Base-by-base conservation (phyloP, 257 asterid species). In the Thymus mandschuricus region DNA sequence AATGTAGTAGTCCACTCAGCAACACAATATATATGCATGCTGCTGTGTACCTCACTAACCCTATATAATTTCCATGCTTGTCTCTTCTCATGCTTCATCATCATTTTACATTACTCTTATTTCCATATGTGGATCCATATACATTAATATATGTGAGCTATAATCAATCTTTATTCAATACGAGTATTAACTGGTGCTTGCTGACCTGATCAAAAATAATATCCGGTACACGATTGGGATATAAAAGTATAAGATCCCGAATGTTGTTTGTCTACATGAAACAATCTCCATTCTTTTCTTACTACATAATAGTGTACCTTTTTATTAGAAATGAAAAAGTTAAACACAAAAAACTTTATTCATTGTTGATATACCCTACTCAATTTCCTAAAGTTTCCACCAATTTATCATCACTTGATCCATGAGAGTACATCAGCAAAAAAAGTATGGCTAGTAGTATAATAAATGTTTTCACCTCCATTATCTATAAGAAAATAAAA, bases 21-120 rank as follows among this genome's bases (percentile, higher is more conserved):
- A 60, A 34, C 80, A 76, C 86, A 84, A 81, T 43, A 55, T 34
- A 81, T 43, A 21, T 87, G 94, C 94, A 73, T 84, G 90, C 86
- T 84, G 90, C 68, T 86, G 92, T 89, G 92, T 86, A 87, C 85
- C 75, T 84, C 96, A 83, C 76, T 67, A 67, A 35, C 70, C 66
- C 65, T 64, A 71, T 21, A 9, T 9, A 52, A 11, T 43, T 56
- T 55, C 64, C 15, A 44, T 48, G 31, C 21, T 61, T 56, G 44
- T 63, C 34, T 70, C 71, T 50, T 70, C 12, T 31, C 9, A 48
- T 81, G 71, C 70, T 72, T 66, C 40, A 52, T 55, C 31, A 51
- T 50, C 8, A 57, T 44, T 35, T 35, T n/a, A n/a, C n/a, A n/a
- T n/a, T n/a, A n/a, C n/a, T 52, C 33, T 5, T 45, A 45, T 10